Base-by-base conservation (phyloP, 805 yeast species). In the Yueomyces sinensis region DNA sequence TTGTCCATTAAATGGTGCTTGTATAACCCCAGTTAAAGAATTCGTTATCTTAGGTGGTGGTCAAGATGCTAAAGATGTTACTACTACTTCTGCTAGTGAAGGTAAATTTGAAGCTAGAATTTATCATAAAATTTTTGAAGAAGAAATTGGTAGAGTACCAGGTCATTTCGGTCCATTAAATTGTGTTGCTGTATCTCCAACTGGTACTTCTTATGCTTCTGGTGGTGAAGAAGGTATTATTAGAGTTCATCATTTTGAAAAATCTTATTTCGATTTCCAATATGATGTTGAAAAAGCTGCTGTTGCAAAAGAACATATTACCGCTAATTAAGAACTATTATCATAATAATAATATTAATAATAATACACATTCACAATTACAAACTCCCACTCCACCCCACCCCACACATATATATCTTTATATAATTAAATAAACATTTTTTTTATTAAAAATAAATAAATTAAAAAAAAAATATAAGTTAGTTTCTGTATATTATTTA, bases 101-200 rank as follows among this genome's bases (percentile, higher is more conserved):
- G 98, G 98, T 66, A 83, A 83, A 56, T 91, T 91, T 59, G 97
- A 91, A 66, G 91, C 96, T 27, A 75, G 95, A 64, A 82, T 91
- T 59, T 84, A 77, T 63, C 97, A 91, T 64, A 91, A 89, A 65
- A 73, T 91, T 33, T 91, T 87, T 59, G 80, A 79, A 59, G 97
- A 89, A 56, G 97, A 89, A 61, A 77, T 91, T 45, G 98, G 97
- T 46, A 79, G 95, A 63, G 89, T 91, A 33, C 83, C 82, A 63
- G 99, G 98, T 38, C 99, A 91, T 66, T 91, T 91, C 70, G 99
- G 99, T 68, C 99, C 99, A 32, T 73, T 91, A 51, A 91, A 91
- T 66, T 76, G 82, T 45, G 72, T 91, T 42, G 95, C 95, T 23
- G 82, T 84, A 35, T 95, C 86, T 61, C 98, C 99, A 37, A 78